Percentiles rank a stretch among this genome's conserved stretches.
Conservation (phyloP, 2,329 filamentous ascomycete species). For the Moelleriella libera region DNA sequence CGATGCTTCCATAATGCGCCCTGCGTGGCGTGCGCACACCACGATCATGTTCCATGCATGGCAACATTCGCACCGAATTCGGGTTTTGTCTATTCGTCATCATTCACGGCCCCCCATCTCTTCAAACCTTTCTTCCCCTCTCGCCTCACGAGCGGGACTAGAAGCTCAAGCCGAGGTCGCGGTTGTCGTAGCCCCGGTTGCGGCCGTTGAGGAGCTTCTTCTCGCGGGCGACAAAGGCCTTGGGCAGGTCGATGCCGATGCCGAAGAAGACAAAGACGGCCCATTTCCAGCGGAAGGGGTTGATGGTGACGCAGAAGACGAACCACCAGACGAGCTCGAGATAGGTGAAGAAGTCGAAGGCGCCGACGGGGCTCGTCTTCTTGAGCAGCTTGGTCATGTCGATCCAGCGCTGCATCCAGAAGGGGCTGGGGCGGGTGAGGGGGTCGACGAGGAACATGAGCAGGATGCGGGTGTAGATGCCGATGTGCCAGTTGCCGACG, state of each 20-base stretch:
- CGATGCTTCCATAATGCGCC: too few species aligned
- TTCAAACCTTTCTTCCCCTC: too few species aligned
- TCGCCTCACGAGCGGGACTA: too few species aligned
- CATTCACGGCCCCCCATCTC: too few species aligned
- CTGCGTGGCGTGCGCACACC: too few species aligned
- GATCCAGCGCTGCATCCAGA: conserved; percentile 77
- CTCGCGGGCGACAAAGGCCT: conserved; percentile 52
- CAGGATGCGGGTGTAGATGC: conserved; percentile 74
- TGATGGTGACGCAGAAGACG: conserved; percentile 60
- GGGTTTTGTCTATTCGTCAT: too few species aligned
- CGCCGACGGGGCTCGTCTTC: conserved; percentile 50
- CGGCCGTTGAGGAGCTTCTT: conserved; percentile 39
- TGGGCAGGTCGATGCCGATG: conserved; percentile 51
- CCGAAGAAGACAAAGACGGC: conserved; percentile 71
- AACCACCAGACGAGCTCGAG: conserved; percentile 80
- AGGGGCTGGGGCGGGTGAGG: conserved; percentile 53
- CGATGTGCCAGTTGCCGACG: conserved; percentile 79
- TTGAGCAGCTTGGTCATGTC: conserved; percentile 69
- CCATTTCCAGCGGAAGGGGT: conserved; percentile 89
- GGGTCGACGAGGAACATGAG: conserved; percentile 80
- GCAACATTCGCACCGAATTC: too few species aligned
- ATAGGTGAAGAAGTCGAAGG: conserved; percentile 86
- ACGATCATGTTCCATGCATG: too few species aligned
- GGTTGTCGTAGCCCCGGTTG: conserved; percentile 17
- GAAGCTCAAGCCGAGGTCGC: conserved; percentile 9